These are phyloP conservation scores for Wickerhamiella domercqiae DNA, from an alignment of 805 yeast genomes.

Conservation along the genomic window DNA sequence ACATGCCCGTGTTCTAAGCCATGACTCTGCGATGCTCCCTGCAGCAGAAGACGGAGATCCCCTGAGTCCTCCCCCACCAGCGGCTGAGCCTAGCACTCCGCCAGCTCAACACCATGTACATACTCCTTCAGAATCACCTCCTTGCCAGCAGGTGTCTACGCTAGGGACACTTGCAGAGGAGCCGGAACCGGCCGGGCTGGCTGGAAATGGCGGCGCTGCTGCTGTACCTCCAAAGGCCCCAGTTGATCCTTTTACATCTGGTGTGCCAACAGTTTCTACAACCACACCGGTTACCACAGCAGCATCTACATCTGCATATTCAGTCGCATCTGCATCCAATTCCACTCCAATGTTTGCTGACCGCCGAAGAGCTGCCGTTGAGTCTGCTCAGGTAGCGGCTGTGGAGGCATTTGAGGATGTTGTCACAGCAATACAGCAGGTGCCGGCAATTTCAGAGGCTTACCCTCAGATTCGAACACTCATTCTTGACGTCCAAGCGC, in stretches of 20 bases:
- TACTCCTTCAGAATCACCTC: no score
- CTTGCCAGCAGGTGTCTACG: no score
- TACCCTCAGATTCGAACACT: not conserved
- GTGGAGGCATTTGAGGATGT: no score
- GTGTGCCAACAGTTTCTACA: no score
- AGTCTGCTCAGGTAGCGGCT: no score
- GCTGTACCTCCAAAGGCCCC: no score
- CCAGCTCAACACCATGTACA: no score
- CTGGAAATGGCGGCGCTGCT: no score
- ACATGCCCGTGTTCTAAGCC: constrained; percentile 30
- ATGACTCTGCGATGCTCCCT: constrained; percentile 9
- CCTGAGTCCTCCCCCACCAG: not conserved
- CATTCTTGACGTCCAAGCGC: not conserved
- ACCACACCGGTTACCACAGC: not conserved
- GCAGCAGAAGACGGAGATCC: not conserved
- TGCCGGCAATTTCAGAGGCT: not conserved
- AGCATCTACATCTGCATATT: not conserved
- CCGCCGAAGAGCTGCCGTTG: no score
- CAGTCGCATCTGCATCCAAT: not conserved
- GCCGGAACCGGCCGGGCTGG: not conserved
- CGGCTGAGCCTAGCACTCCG: not conserved
- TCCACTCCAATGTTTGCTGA: no score
- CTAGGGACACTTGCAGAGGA: no score
- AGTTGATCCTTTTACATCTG: no score
- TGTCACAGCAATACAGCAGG: not conserved